phyloP scores from a whole-genome alignment of 805 yeast species.

The Lipomyces starkeyi region DNA sequence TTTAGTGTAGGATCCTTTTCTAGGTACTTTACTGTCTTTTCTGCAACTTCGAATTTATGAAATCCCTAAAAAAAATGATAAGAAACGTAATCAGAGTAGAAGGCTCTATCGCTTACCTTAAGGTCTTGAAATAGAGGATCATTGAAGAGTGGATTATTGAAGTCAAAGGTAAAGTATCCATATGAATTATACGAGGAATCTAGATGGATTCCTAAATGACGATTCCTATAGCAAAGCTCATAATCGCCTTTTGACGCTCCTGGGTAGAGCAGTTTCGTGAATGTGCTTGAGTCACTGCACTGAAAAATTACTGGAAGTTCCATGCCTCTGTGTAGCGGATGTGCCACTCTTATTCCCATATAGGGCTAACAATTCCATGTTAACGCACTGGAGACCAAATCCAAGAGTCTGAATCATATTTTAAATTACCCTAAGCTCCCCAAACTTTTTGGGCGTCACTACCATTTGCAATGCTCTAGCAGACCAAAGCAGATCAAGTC shows the following conservation, averaged over 20 bases:
- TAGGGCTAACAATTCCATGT: not conserved
- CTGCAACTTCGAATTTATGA: conserved; percentile 5
- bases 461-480: conserved; percentile 13
- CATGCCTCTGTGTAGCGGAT: not conserved
- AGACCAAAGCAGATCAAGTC: conserved; percentile 13
- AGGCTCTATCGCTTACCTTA: not conserved
- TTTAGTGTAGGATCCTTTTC: not conserved
- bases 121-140: not conserved
- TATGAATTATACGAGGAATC: conserved; percentile 4
- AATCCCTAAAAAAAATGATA: conserved; percentile 9
- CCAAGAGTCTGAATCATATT: not conserved
- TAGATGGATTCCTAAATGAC: conserved; percentile 3
- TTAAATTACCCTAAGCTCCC: not conserved
- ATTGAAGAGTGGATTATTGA: not conserved
- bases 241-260: conserved; percentile 8
- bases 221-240: not conserved
- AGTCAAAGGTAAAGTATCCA: conserved; percentile 5
- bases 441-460: not conserved
- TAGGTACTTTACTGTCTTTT: not conserved
- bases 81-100: not conserved
- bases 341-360: not conserved
- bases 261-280: conserved; percentile 6
- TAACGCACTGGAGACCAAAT: not conserved
- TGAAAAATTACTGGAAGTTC: conserved; percentile 11
- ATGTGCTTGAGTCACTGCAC: not conserved